Evolutionary conservation across 257 asterid species (phyloP), one percentile per base, ranked within the genome.

Genomic region (Voacanga thouarsii): DNA sequence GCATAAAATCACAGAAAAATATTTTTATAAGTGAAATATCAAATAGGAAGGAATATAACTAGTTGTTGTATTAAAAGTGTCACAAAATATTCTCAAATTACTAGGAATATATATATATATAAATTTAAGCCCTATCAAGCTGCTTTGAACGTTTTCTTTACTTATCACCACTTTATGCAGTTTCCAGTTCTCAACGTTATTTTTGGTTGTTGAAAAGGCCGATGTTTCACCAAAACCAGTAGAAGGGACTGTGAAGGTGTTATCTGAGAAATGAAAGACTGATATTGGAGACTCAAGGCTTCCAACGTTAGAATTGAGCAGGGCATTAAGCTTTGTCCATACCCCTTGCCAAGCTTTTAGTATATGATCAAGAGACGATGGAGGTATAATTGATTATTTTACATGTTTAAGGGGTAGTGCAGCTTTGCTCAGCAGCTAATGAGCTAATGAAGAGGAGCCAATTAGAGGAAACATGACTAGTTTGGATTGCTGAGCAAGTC

Each of bases 401-500:
- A 51, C 14, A 2, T 21, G 57, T 15, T 21, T 3, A 16, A 51
- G 19, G 14, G 57, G 21, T 14, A 14, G 5, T 51, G 23, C 2
- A 3, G 57, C 51, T 47, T 0, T 47, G 51, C 14, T 47, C 51
- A 8, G 51, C 11, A 0, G 24, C 6, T 18, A 15, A 8, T 56
- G 61, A 56, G 78, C 60, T 21, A 65, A 28, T 12, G 65, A 23
- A 2, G 66, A 55, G 3, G n/a, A 57, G 18, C 28, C 57, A 24
- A 30, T 21, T 3, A 2, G 59, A 45, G 75, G 4, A 7, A 59
- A n/a, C 4, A 30, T 5, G n/a, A 28, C 85, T 16, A 88, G 86
- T 57, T 89, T 91, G 45, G 96, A 89, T n/a, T 89, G 92, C 12
- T 89, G 26, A 76, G 78, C 94, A 47, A 92, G 79, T 73, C 97